Conservation (phyloP, 192 early-diverging fungal genomes). For the Coemansia sp. region DNA sequence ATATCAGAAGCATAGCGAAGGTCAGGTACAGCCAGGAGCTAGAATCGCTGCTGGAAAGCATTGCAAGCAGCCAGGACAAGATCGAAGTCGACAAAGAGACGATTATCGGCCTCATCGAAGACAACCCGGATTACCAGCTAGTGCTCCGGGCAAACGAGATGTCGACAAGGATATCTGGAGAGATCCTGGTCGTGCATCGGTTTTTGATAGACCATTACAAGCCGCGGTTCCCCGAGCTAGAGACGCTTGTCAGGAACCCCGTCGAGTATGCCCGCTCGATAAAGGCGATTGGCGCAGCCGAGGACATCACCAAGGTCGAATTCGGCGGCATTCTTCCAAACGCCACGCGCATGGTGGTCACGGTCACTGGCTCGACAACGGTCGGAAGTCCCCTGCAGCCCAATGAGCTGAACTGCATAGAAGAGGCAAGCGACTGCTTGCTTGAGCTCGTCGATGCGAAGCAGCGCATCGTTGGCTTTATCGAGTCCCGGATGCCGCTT, state of each 20-base stretch:
- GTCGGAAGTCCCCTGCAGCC: slow-evolving; percentile 63
- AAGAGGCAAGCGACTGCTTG: slow-evolving; percentile 71
- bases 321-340: slow-evolving; percentile 76
- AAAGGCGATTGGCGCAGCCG: slow-evolving; percentile 72
- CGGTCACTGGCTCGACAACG: slow-evolving; percentile 84
- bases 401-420: slow-evolving; percentile 61
- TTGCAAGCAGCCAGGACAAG: slow-evolving; percentile 9
- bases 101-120: slow-evolving; percentile 41
- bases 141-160: slow-evolving; percentile 85
- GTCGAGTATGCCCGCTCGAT: slow-evolving; percentile 87
- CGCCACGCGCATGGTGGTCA: slow-evolving; percentile 86
- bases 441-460: slow-evolving; percentile 66
- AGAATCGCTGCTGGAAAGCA: slow-evolving; percentile 60
- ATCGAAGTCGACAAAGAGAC: background rate
- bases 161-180: slow-evolving; percentile 81
- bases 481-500: slow-evolving; percentile 85
- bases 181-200: slow-evolving; percentile 84
- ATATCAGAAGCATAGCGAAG: no score
- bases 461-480: slow-evolving; percentile 75
- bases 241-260: slow-evolving; percentile 82
- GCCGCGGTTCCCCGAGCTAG: slow-evolving; percentile 86
- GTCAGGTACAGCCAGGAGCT: slow-evolving; percentile 61
- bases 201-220: slow-evolving; percentile 78
- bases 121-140: slow-evolving; percentile 84
- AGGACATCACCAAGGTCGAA: slow-evolving; percentile 78